Base-by-base conservation (phyloP, 306 rosid species). In the Prunus mira region DNA sequence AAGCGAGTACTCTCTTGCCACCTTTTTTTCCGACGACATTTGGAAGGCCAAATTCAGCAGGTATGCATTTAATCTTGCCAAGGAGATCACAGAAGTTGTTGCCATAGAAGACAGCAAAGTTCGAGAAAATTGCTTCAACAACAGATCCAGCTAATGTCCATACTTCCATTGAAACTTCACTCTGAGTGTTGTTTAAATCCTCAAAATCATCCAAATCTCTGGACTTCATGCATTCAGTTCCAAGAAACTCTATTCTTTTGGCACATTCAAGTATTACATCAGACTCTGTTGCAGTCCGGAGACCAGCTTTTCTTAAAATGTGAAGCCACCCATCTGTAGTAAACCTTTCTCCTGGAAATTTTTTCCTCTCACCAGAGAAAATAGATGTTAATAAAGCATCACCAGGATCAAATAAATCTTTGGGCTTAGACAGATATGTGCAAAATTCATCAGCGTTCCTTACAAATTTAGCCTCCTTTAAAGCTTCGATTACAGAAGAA, bases 341-440 rank as follows among this genome's bases (percentile, higher is more conserved):
- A 82, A 94, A 94, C 89, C 98, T 91, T 80, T 94, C 98, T 74
- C 98, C 97, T 11, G 98, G 98, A 86, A 94, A 94, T 67, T 79
- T 94, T 79, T 81, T 88, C 80, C 93, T 86, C 85, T 94, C 97
- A 77, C 91, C 93, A 83, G 90, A 89, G 95, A 94, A 94, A 73
- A 94, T 88, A 68, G 98, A 92, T 83, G 91, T 81, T 64, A 94
- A 77, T 66, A 94, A 72, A 75, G 95, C 92, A 89, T 94, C 98
- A 82, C 76, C 82, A 19, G 97, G 97, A 86, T 94, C 98, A 84
- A 84, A 90, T 78, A 94, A 87, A 60, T 94, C 98, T 76, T 78
- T 77, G 78, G 98, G 91, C 84, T 82, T 89, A 69, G 80, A 87
- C 64, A 90, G 85, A 80, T 90, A 91, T 47, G 84, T 81, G 71